Evolutionary conservation across 2,329 filamentous ascomycete species (phyloP).

Genomic region (Amauroascus verrucosus): DNA sequence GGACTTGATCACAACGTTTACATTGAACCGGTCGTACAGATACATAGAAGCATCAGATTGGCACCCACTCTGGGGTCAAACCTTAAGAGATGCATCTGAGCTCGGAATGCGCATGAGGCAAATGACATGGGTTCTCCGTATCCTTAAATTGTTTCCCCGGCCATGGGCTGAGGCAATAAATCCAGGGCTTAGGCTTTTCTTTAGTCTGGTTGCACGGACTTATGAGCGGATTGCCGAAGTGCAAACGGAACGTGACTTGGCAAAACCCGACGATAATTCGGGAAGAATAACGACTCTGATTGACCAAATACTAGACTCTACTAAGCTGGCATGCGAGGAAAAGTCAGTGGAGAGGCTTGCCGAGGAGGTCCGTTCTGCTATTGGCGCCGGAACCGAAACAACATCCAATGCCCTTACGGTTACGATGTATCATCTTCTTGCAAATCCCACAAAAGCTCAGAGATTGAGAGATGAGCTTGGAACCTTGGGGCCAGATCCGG

Average conservation of each 20-base stretch:
- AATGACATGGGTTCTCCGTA: slow-evolving; percentile 12
- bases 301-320: slow-evolving; percentile 24
- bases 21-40: slow-evolving; percentile 24
- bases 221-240: slow-evolving; percentile 11
- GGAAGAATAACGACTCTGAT: slow-evolving; percentile 23
- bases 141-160: slow-evolving; percentile 10
- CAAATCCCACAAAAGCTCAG: slow-evolving; percentile 10
- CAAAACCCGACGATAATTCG: background rate
- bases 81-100: slow-evolving; percentile 15
- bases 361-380: slow-evolving; percentile 25
- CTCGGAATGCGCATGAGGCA: slow-evolving; percentile 11
- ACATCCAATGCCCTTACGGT: slow-evolving; percentile 24
- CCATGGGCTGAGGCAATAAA: slow-evolving; percentile 10
- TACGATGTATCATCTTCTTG: slow-evolving; percentile 13
- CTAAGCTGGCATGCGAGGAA: slow-evolving; percentile 30
- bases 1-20: slow-evolving; percentile 40
- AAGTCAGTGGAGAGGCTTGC: slow-evolving; percentile 26
- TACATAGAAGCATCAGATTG: slow-evolving; percentile 27
- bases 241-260: background rate
- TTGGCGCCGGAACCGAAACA: slow-evolving; percentile 30
- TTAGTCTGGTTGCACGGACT: slow-evolving; percentile 8
- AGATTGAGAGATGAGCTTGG: slow-evolving; percentile 11
- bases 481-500: background rate
- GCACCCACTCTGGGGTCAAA: slow-evolving; percentile 22
- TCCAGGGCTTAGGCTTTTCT: slow-evolving; percentile 15